These are phyloP conservation scores for Patellifolia procumbens DNA, from an alignment of 179 eudicot genomes.

Conservation along the genomic window DNA sequence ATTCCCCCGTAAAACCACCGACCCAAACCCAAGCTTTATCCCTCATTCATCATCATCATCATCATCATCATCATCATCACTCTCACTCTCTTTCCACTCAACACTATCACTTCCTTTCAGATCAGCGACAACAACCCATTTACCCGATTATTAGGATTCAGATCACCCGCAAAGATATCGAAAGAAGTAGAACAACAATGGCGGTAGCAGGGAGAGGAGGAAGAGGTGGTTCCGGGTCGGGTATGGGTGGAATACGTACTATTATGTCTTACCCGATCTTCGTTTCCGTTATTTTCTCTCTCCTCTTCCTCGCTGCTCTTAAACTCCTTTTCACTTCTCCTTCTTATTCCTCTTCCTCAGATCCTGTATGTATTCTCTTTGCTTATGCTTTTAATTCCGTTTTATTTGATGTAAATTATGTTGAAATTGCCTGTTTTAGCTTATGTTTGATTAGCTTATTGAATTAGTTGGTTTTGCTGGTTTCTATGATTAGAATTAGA, in stretches of 20 bases:
- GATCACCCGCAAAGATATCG: slow-evolving; percentile 15
- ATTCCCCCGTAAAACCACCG: slow-evolving; percentile 5
- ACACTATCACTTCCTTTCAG: neutral
- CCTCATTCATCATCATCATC: neutral
- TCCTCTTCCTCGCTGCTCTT: slow-evolving; percentile 74
- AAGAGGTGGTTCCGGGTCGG: slow-evolving; percentile 54
- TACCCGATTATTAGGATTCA: too few relatives aligned
- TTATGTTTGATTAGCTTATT: neutral
- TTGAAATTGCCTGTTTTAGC: neutral
- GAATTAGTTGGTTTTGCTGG: neutral
- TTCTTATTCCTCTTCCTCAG: slow-evolving; percentile 46
- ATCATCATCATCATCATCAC: slow-evolving; percentile 5
- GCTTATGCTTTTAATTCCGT: neutral
- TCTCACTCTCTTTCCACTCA: slow-evolving; percentile 7
- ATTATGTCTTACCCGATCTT: slow-evolving; percentile 82
- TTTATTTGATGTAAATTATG: neutral
- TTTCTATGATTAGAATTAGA: neutral
- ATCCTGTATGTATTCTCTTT: slow-evolving; percentile 39
- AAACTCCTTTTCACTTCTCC: slow-evolving; percentile 71
- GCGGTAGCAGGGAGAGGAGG: slow-evolving; percentile 76
- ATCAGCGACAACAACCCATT: too few relatives aligned
- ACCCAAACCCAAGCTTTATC: slow-evolving; percentile 2
- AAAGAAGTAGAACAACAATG: slow-evolving; percentile 36
- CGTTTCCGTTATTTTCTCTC: slow-evolving; percentile 73
- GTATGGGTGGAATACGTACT: slow-evolving; percentile 36